Conservation (phyloP, 805 yeast species). For the Sungouiozyma ichnusensis region DNA sequence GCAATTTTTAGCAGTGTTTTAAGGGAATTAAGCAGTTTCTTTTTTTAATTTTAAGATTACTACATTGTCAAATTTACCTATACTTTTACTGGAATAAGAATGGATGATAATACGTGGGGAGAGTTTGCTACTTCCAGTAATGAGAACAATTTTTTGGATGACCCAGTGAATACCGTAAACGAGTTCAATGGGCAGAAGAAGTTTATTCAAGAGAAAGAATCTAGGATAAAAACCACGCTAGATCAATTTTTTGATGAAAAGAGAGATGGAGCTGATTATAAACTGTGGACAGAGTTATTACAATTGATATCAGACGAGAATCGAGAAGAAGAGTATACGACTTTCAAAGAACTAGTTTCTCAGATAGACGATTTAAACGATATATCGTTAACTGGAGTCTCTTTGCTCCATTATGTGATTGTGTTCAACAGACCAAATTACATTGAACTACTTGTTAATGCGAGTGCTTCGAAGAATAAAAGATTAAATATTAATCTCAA, state of each 20-base stretch:
- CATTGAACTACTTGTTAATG: constrained; percentile 36
- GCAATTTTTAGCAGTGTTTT: no score
- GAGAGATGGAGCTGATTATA: neutral
- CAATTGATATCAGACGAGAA: constrained; percentile 15
- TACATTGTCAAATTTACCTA: no score
- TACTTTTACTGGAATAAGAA: no score
- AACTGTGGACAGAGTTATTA: constrained; percentile 16
- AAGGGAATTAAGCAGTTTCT: no score
- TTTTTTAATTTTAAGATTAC: no score
- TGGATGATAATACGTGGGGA: constrained; percentile 4
- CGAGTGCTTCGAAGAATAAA: constrained; percentile 27
- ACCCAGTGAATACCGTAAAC: neutral
- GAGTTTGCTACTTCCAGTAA: constrained; percentile 1
- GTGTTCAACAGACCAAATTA: constrained; percentile 41
- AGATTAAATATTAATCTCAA: constrained; percentile 26
- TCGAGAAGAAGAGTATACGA: constrained; percentile 14
- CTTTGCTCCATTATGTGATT: constrained; percentile 43
- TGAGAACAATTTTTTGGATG: neutral
- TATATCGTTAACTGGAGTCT: constrained; percentile 30
- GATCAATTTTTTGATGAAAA: neutral
- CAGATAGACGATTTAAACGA: constrained; percentile 14
- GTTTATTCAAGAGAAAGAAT: neutral
- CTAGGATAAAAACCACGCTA: neutral
- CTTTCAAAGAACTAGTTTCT: constrained; percentile 11
- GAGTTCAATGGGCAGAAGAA: neutral